Evolutionary conservation across 805 yeast species (phyloP).

Genomic region (Saccharomycopsis malanga): DNA sequence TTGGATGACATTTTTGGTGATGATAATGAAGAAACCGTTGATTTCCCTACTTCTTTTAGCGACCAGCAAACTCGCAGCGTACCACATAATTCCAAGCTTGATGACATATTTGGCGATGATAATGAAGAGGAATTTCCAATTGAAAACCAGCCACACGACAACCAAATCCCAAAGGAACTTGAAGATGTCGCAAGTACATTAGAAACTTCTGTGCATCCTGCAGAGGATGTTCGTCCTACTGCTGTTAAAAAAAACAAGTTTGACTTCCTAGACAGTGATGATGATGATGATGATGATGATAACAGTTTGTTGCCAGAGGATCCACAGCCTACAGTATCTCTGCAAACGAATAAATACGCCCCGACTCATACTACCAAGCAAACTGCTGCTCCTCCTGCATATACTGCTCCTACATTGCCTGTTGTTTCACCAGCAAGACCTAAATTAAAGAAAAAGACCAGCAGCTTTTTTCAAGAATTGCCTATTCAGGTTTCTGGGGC

Average conservation of each 20-base stretch:
- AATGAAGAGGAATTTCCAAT: constrained; percentile 9
- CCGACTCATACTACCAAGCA: background rate
- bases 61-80: background rate
- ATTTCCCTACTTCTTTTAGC: background rate
- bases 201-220: too few relatives aligned
- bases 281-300: constrained; percentile 5
- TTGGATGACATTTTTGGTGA: background rate
- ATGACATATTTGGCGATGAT: constrained; percentile 9
- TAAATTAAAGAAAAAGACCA: background rate
- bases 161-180: too few relatives aligned
- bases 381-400: background rate
- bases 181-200: too few relatives aligned
- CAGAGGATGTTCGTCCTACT: too few relatives aligned
- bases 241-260: too few relatives aligned
- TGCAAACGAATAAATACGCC: background rate
- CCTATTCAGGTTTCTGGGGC: constrained; percentile 7
- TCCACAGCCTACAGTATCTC: background rate
- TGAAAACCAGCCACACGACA: too few relatives aligned
- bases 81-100: background rate
- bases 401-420: background rate
- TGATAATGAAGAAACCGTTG: background rate
- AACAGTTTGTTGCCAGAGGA: background rate
- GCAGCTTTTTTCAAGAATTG: constrained; percentile 12
- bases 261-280: background rate
- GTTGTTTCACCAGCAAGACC: background rate